A percentile compares a stretch with the other conserved stretches of the same genome.
phyloP scores from a whole-genome alignment of 371 early-diverging fungal genomes.

The Circinella umbellata region DNA sequence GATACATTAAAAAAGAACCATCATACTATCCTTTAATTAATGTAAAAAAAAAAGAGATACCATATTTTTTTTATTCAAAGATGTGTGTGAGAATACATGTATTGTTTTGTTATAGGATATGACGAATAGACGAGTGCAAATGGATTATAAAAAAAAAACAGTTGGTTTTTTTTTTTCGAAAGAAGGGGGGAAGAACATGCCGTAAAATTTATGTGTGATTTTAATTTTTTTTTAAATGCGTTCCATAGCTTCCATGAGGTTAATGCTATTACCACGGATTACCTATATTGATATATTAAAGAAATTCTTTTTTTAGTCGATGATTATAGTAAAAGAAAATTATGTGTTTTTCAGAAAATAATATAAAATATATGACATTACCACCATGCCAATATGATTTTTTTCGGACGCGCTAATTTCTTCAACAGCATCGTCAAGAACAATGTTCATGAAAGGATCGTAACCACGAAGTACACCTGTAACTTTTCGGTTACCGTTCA shows the following conservation, averaged over 20 bases:
- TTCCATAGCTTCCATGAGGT: constrained; percentile 91
- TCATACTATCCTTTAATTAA: not conserved
- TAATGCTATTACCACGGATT: constrained; percentile 94
- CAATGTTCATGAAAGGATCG: constrained; percentile 99
- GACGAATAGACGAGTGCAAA: not conserved
- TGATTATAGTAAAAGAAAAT: not conserved
- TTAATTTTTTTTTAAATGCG: constrained; percentile 63
- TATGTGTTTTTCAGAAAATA: too few species aligned
- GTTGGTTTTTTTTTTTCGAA: too few species aligned
- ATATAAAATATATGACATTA: constrained; percentile 41
- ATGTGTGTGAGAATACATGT: not conserved
- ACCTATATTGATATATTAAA: constrained; percentile 63
- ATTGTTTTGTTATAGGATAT: not conserved
- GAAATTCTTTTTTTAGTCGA: not conserved
- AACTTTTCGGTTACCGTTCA: constrained; percentile 93
- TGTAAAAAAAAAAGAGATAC: not conserved
- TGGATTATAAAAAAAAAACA: not conserved
- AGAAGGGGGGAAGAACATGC: not conserved
- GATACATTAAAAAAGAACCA: too few species aligned
- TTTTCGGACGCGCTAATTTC: constrained; percentile 74
- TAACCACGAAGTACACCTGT: constrained; percentile 95
- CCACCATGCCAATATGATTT: constrained; percentile 86
- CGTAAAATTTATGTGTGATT: not conserved
- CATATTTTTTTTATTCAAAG: not conserved
- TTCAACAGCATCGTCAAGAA: constrained; percentile 94